Evolutionary conservation across 2,329 filamentous ascomycete genomes (phyloP), one percentile per base, ranked within the genome.

Genomic region (Talaromyces islandicus): DNA sequence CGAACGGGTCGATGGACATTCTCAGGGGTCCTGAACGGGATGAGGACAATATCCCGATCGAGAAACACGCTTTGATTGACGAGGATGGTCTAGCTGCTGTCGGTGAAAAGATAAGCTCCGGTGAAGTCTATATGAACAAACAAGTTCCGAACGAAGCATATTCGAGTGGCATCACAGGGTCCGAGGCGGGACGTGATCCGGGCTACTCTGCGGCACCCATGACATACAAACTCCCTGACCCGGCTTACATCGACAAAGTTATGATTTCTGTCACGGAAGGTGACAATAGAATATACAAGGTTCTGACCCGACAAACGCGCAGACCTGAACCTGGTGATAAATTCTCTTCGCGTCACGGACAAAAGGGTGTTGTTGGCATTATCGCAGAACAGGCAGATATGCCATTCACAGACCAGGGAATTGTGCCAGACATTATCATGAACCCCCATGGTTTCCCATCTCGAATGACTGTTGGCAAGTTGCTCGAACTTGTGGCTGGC

Each of bases 381-480:
- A 97, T 99, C 61, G 92, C 93, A 19, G 90, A 96, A 64, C 93
- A 97, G 77, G 92, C 94, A 71, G 94, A 99, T 72, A 89, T 99
- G 86, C 94, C 94, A 0, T 99, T 99, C 78, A 89, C 89, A 38
- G 94, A 99, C 75, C 81, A 83, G 57, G 95, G 94, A 2, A 85
- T 99, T 66, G 88, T 87, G n/a, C 94, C 94, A 0, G 94, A 99
- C 75, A 97, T 99, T 66, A 99, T 99, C 85, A 99, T 99, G 94
- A 99, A 99, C 80, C 94, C 95, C 0, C 94, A 99, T 78, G 94
- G 94, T 87, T 99, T 99, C 83, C 94, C 94, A 1, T 97, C 93
- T 32, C 94, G 94, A 75, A 99, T 99, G 94, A 99, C 94, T 58
- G 94, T 99, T 64, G 94, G 94, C 32, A 99, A 99, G 77, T 89